These are phyloP conservation scores for Oleoguttula mirabilis DNA, from an alignment of 495 filamentous ascomycete species.

Conservation along the genomic window DNA sequence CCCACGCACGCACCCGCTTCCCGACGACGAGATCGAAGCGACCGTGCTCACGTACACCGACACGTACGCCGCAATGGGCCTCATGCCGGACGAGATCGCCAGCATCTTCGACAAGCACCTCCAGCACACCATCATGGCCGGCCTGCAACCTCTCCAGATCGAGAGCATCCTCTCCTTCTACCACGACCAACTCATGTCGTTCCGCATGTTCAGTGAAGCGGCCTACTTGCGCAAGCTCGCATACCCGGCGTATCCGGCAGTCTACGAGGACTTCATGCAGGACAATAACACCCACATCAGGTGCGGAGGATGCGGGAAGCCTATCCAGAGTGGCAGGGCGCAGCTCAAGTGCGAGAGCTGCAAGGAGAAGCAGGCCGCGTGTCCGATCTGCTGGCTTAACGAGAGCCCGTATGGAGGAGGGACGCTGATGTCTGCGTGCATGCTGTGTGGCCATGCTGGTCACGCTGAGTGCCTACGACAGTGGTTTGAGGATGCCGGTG, in stretches of 20 bases:
- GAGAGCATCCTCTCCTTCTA: constrained; percentile 31
- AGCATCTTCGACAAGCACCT: constrained; percentile 20
- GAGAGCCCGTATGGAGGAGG: constrained; percentile 25
- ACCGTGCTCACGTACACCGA: constrained; percentile 21
- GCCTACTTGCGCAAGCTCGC: constrained; percentile 25
- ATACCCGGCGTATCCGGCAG: constrained; percentile 28
- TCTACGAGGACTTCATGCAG: constrained; percentile 28
- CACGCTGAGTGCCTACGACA: constrained; percentile 26
- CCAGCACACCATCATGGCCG: constrained; percentile 16
- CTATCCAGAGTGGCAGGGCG: constrained; percentile 24
- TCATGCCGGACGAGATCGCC: constrained; percentile 16
- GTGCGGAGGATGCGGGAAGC: constrained; percentile 27
- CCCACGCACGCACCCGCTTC: constrained; percentile 16
- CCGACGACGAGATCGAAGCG: constrained; percentile 3
- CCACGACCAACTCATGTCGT: constrained; percentile 28
- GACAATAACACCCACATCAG: constrained; percentile 25
- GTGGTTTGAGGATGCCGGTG: constrained; percentile 22
- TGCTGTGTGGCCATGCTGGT: constrained; percentile 27
- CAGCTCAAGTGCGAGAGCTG: constrained; percentile 27
- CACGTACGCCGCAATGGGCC: constrained; percentile 15
- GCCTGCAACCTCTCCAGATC: constrained; percentile 28
- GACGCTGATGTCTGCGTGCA: constrained; percentile 26
- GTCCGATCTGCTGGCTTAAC: constrained; percentile 27
- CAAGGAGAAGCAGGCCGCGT: constrained; percentile 22
- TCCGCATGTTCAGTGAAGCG: constrained; percentile 23